Evolutionary conservation across 108 stramenopile species (phyloP).

Genomic region (Pseudonitzschia pungens): DNA sequence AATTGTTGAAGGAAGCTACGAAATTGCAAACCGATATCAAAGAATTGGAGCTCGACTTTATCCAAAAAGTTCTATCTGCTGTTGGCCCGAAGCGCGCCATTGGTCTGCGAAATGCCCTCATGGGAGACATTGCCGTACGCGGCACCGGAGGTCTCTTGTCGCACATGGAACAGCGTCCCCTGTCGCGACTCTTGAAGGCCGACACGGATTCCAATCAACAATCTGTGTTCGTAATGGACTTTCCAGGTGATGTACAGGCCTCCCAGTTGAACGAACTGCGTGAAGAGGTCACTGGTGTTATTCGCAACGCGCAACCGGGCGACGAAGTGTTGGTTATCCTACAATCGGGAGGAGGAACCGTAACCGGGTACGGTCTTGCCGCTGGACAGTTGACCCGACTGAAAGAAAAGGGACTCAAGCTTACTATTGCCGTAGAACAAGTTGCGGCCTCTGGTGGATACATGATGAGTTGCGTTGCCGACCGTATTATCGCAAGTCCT

Average conservation of each 20-base stretch:
- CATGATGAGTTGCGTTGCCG: conserved; percentile 87
- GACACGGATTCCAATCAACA: conserved; percentile 11
- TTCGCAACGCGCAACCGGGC: conserved; percentile 70
- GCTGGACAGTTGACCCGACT: conserved; percentile 86
- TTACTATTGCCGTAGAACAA: conserved; percentile 94
- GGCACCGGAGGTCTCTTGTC: conserved; percentile 56
- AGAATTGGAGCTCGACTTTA: conserved; percentile 63
- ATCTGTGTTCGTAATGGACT: conserved; percentile 73
- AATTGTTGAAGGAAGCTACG: conserved; percentile 32
- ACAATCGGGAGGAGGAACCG: conserved; percentile 91
- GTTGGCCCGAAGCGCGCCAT: conserved; percentile 72
- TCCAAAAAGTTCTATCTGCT: conserved; percentile 57
- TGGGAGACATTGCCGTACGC: conserved; percentile 65
- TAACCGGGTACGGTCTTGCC: conserved; percentile 90
- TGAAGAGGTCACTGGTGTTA: conserved; percentile 90
- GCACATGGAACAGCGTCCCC: conserved; percentile 68
- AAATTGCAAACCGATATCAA: conserved; percentile 52
- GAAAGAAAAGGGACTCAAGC: conserved; percentile 68
- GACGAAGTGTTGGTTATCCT: conserved; percentile 88
- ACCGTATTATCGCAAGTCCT: conserved; percentile 77
- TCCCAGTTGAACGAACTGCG: conserved; percentile 79
- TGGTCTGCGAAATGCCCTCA: conserved; percentile 59
- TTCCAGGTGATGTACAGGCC: conserved; percentile 86
- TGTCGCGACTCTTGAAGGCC: conserved; percentile 52
- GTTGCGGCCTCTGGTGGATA: conserved; percentile 89